These are phyloP conservation scores for Elongisporangium senticosum DNA, from an alignment of 352 stramenopile genomes.

Conservation along the genomic window DNA sequence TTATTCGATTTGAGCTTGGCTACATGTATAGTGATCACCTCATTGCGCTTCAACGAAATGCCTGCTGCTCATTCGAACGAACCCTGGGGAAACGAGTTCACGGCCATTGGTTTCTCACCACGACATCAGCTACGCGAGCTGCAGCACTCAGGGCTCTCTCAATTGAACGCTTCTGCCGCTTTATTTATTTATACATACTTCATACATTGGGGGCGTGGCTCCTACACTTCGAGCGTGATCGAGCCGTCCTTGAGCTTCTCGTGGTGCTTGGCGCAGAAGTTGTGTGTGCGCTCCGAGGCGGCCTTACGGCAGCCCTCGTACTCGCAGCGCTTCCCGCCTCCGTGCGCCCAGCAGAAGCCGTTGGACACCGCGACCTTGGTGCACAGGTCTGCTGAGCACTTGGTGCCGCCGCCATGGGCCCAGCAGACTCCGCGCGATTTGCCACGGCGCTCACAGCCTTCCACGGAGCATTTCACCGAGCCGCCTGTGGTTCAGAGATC, in stretches of 20 bases:
- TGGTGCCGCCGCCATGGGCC: slow-evolving; percentile 35
- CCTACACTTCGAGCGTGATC: slow-evolving; percentile 26
- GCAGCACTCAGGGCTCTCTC: too few relatives aligned
- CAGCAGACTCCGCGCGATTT: slow-evolving; percentile 42
- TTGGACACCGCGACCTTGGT: slow-evolving; percentile 34
- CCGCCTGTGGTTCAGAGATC: slow-evolving; percentile 12
- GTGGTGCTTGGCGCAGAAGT: slow-evolving; percentile 46
- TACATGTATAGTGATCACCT: too few relatives aligned
- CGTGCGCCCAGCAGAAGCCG: slow-evolving; percentile 29
- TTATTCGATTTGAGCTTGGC: too few relatives aligned
- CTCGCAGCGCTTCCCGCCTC: slow-evolving; percentile 30
- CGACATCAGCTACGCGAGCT: too few relatives aligned
- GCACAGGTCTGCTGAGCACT: slow-evolving; percentile 19
- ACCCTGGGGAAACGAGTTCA: too few relatives aligned
- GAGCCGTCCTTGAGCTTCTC: slow-evolving; percentile 29
- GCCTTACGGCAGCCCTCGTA: slow-evolving; percentile 26
- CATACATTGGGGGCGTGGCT: too few relatives aligned
- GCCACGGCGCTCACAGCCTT: slow-evolving; percentile 26
- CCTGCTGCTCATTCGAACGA: too few relatives aligned
- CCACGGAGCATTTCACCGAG: slow-evolving; percentile 30
- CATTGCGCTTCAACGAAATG: too few relatives aligned
- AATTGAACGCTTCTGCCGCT: too few relatives aligned
- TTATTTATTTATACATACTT: not conserved
- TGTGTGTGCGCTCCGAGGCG: slow-evolving; percentile 31
- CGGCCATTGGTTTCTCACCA: too few relatives aligned